A percentile compares a stretch with the other conserved stretches of the same genome.
phyloP scores from a whole-genome alignment of 2,329 filamentous ascomycete species.

The Fusarium papillatum region DNA sequence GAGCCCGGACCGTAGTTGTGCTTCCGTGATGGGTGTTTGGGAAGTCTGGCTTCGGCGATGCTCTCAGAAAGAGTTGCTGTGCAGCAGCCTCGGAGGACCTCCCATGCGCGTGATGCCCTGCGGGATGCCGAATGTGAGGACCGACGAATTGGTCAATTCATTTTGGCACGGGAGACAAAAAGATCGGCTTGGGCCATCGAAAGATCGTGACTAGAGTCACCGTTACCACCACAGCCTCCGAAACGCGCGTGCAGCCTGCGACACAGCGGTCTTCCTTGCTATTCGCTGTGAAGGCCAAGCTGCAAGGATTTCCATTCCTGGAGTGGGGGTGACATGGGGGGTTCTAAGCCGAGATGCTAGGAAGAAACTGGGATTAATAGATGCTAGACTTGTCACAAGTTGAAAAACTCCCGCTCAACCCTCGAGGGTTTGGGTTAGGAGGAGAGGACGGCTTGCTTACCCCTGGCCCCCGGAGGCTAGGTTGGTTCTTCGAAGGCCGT shows the following conservation, averaged over 20 bases:
- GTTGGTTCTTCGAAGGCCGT: constrained; percentile 14
- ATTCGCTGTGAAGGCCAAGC: constrained; percentile 16
- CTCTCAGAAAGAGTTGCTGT: background rate
- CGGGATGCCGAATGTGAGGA: background rate
- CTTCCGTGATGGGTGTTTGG: constrained; percentile 6
- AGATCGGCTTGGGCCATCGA: constrained; percentile 20
- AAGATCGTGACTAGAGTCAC: constrained; percentile 29
- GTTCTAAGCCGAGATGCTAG: background rate
- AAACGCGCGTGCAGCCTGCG: constrained; percentile 17
- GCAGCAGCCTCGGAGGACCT: background rate
- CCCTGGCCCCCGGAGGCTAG: constrained; percentile 22
- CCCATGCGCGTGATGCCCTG: background rate
- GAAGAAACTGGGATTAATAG: constrained; percentile 13
- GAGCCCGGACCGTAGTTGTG: constrained; percentile 18
- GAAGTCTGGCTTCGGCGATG: background rate
- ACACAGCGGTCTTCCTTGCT: constrained; percentile 6
- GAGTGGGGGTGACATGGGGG: constrained; percentile 20
- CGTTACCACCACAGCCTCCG: constrained; percentile 31
- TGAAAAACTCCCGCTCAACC: constrained; percentile 13
- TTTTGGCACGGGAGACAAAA: background rate
- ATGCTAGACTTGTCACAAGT: constrained; percentile 22
- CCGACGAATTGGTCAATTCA: background rate
- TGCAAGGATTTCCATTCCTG: constrained; percentile 13
- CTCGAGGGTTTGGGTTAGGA: constrained; percentile 19
- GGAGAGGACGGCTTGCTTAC: constrained; percentile 16